Percentiles rank a stretch among this genome's conserved stretches.
Conservation (phyloP, 169 alveolate genomes). For the Plasmodium falciparum region DNA sequence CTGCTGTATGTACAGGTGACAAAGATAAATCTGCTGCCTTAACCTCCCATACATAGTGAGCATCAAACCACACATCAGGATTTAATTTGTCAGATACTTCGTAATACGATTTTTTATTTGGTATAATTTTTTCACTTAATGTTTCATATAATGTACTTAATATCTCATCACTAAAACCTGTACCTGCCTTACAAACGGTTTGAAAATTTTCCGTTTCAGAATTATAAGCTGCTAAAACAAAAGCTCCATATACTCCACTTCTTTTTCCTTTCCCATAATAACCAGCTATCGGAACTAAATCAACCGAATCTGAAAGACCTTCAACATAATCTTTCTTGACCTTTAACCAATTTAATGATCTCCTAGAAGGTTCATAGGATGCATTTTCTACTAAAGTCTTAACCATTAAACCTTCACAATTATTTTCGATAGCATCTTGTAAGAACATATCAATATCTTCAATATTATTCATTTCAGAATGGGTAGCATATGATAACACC, state of each 20-base stretch:
- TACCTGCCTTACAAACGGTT: constrained; percentile 96
- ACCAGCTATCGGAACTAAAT: constrained; percentile 99
- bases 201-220: constrained; percentile 95
- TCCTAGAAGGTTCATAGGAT: constrained; percentile 98
- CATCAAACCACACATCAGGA: constrained; percentile 92
- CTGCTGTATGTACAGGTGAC: constrained; percentile 98
- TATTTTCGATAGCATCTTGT: constrained; percentile 88
- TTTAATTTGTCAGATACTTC: constrained; percentile 85
- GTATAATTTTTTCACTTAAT: constrained; percentile 89
- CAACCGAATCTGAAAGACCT: constrained; percentile 98
- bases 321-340: constrained; percentile 98
- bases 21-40: constrained; percentile 97
- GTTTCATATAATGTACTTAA: constrained; percentile 87
- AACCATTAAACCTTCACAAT: constrained; percentile 99
- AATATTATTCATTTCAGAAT: constrained; percentile 84
- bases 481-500: constrained; percentile 82
- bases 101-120: constrained; percentile 79
- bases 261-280: constrained; percentile 96
- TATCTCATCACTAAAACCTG: constrained; percentile 97
- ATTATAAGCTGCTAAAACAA: constrained; percentile 96
- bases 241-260: constrained; percentile 96
- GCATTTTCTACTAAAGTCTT: constrained; percentile 96
- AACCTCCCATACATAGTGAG: constrained; percentile 97
- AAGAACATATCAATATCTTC: constrained; percentile 89
- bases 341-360: constrained; percentile 99